Evolutionary conservation across 2,329 filamentous ascomycete species (phyloP), one percentile per base, ranked within the genome.

Genomic region (Monosporascus cannonballus): DNA sequence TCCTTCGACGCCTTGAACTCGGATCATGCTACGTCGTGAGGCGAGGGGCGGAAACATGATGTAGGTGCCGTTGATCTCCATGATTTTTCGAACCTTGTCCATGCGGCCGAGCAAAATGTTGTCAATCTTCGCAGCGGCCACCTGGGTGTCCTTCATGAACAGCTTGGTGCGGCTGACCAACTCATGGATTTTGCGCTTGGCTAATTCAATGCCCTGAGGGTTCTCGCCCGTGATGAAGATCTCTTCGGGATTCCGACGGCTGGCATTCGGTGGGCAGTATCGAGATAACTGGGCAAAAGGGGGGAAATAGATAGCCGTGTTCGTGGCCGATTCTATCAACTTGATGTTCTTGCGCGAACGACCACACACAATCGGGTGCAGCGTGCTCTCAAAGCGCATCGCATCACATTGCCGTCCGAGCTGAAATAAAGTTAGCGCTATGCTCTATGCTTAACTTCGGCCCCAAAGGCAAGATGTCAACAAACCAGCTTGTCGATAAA

Each of bases 271-370:
- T 1, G 93, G 92, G 50, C 86, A 89, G 69, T 96, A 99, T 54
- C 90, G 88, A 67, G 94, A 96, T 59, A 96, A 86, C 54, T 87
- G 85, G 15, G 93, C 92, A 68, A 97, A 97, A 1, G 93, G 88
- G 27, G 94, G 94, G 67, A 99, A 97, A 74, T 99, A 99, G 64
- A 99, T 97, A 58, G 94, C 93, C 8, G 94, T 97, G 64, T 92
- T 90, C 15, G 94, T 97, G 27, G 88, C 85, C 15, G 94, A 96
- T 72, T 99, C 94, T 65, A 99, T 96, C 64, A 94, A 76, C 76
- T 97, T 97, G 75, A 99, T 96, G 69, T 96, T 96, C 76, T 96
- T 96, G 61, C 94, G 84, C 61, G 92, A 93, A 48, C 94, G 89
- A 48, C 94, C 94, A 69, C 92, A 96, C 48, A 97, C 85, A 51